Percentiles rank a stretch among this genome's conserved stretches.
Evolutionary conservation across 2,329 filamentous ascomycete species (phyloP).

Genomic region (Epichloe gansuensis): DNA sequence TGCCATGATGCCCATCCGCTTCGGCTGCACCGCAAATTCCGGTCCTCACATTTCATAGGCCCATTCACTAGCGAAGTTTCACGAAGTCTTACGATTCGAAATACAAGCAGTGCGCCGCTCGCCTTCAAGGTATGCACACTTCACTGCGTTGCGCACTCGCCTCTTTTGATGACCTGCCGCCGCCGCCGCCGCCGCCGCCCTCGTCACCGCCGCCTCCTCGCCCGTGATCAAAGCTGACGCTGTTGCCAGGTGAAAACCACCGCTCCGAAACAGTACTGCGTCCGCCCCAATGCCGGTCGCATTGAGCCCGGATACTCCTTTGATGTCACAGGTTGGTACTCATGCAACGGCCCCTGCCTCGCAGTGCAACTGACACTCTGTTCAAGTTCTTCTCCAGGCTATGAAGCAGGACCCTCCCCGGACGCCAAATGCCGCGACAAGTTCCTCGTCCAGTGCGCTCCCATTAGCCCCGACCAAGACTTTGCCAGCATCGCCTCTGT

Average conservation of each 20-base stretch:
- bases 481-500: conserved; percentile 70
- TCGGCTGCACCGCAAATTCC: conserved; percentile 1
- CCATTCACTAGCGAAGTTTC: conserved; percentile 56
- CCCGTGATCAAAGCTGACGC: neutral
- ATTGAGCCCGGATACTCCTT: conserved; percentile 85
- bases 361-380: conserved; percentile 9
- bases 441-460: conserved; percentile 88
- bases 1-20: neutral
- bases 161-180: neutral
- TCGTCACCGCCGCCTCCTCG: neutral
- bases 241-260: conserved; percentile 83
- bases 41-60: conserved; percentile 29
- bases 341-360: neutral
- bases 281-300: conserved; percentile 90
- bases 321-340: conserved; percentile 66
- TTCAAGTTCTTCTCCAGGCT: conserved; percentile 78
- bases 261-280: conserved; percentile 98
- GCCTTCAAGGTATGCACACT: conserved; percentile 53
- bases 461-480: conserved; percentile 73
- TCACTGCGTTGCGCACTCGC: neutral
- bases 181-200: neutral
- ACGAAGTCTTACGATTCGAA: conserved; percentile 52
- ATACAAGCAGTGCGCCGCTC: conserved; percentile 48
- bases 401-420: conserved; percentile 90
- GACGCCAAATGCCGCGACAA: conserved; percentile 94